These are phyloP conservation scores for Stagonosporopsis cucurbitacearum DNA, from an alignment of 2,329 filamentous ascomycete genomes.

Conservation along the genomic window DNA sequence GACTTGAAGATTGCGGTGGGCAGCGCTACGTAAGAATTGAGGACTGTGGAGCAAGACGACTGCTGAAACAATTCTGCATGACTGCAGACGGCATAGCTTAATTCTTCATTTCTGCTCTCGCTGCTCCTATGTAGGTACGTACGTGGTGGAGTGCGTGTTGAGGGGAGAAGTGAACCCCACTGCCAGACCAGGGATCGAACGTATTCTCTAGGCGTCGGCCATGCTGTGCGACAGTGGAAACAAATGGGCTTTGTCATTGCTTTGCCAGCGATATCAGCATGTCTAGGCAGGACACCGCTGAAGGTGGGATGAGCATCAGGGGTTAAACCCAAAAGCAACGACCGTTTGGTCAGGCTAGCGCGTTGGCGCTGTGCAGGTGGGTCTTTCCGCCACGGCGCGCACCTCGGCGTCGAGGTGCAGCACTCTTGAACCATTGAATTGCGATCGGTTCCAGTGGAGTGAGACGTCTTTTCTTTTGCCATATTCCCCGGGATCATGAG, in stretches of 20 bases:
- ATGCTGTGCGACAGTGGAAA: background rate
- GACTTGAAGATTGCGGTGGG: background rate
- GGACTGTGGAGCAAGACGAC: background rate
- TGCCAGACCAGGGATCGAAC: background rate
- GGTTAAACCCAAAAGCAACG: conserved; percentile 15
- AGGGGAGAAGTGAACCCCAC: background rate
- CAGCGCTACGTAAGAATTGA: background rate
- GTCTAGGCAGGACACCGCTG: background rate
- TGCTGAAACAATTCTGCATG: background rate
- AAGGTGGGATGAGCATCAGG: conserved; percentile 15
- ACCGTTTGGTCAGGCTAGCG: conserved; percentile 5
- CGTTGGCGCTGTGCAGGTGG: conserved; percentile 3
- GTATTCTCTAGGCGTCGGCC: background rate
- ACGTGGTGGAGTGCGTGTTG: background rate
- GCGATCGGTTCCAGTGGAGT: conserved; percentile 11
- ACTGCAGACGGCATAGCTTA: background rate
- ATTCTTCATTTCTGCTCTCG: background rate
- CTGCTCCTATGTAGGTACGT: background rate
- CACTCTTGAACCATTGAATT: conserved; percentile 4
- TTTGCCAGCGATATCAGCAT: background rate
- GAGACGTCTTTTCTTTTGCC: conserved; percentile 15
- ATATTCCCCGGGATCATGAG: conserved; percentile 13
- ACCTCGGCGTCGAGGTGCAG: conserved; percentile 14
- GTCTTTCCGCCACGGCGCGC: conserved; percentile 14
- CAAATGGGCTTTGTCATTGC: conserved; percentile 10